Evolutionary conservation across 768 basidiomycete genomes (phyloP).

Genomic region (Lepiota subincarnata): DNA sequence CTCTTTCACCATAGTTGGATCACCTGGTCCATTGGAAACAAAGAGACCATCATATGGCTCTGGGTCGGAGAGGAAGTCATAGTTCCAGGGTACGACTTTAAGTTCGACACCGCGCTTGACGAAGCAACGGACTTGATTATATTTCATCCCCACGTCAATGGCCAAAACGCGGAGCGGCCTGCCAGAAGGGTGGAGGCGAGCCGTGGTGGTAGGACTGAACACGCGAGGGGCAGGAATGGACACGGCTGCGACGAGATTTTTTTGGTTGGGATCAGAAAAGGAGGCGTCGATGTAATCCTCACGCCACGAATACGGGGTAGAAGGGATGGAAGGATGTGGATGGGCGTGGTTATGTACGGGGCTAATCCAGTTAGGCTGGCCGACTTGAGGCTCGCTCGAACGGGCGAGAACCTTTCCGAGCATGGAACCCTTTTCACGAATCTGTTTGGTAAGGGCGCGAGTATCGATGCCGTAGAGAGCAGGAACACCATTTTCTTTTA

Average conservation of each 20-base stretch:
- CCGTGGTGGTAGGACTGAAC: constrained; percentile 54
- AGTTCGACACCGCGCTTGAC: constrained; percentile 87
- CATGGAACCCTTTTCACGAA: constrained; percentile 92
- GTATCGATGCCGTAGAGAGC: constrained; percentile 97
- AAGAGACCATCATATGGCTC: constrained; percentile 94
- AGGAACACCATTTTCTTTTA: constrained; percentile 91
- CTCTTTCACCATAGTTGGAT: constrained; percentile 77
- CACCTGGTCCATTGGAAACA: constrained; percentile 96
- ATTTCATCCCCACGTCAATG: constrained; percentile 99
- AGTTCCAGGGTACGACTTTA: constrained; percentile 97
- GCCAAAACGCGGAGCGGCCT: constrained; percentile 82
- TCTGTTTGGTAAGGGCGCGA: constrained; percentile 92
- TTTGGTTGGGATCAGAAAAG: constrained; percentile 83
- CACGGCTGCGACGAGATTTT: constrained; percentile 88
- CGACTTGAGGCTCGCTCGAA: constrained; percentile 40
- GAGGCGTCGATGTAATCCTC: constrained; percentile 80
- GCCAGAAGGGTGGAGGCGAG: constrained; percentile 71
- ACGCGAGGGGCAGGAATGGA: constrained; percentile 67
- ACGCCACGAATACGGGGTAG: constrained; percentile 60
- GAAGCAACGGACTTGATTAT: constrained; percentile 98
- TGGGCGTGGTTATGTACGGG: constrained; percentile 16
- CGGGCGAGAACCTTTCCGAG: constrained; percentile 80
- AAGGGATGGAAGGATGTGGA: constrained; percentile 47
- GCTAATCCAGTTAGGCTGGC: constrained; percentile 29
- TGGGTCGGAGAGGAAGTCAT: constrained; percentile 76